A percentile compares a stretch with the other conserved stretches of the same genome.
Conservation (phyloP, 2,329 filamentous ascomycete species). For the Pseudogymnoascus pannorum region DNA sequence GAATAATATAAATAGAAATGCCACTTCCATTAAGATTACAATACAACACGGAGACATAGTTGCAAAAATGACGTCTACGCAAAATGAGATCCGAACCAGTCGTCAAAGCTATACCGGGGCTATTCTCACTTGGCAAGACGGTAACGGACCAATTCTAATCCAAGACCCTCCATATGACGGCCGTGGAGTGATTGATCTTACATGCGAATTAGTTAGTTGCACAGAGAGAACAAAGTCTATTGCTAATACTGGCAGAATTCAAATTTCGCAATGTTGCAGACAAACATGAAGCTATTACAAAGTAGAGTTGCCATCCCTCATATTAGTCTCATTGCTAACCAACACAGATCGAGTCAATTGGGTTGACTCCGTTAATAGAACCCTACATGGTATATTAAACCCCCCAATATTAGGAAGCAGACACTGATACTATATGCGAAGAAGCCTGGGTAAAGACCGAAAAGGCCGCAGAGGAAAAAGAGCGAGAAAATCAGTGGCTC, state of each 20-base stretch:
- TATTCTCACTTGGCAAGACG: neutral
- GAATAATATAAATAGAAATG: neutral
- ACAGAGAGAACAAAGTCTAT: neutral
- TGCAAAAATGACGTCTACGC: neutral
- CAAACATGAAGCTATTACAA: too few relatives aligned
- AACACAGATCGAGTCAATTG: neutral
- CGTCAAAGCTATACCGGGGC: neutral
- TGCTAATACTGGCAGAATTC: neutral
- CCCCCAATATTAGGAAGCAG: neutral
- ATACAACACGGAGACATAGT: neutral
- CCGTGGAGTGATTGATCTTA: neutral
- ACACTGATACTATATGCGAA: neutral
- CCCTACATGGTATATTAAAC: neutral
- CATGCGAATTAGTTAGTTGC: neutral
- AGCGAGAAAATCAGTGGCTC: neutral
- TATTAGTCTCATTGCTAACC: neutral
- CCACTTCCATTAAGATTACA: neutral
- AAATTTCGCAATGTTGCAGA: neutral
- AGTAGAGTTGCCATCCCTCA: too few relatives aligned
- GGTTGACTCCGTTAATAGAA: neutral
- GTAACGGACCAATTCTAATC: neutral
- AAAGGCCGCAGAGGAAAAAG: neutral
- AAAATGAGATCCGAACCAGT: neutral
- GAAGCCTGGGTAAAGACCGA: neutral
- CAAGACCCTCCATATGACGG: neutral